These are phyloP conservation scores for Mycena polygramma DNA, from an alignment of 768 basidiomycete species.

Conservation along the genomic window DNA sequence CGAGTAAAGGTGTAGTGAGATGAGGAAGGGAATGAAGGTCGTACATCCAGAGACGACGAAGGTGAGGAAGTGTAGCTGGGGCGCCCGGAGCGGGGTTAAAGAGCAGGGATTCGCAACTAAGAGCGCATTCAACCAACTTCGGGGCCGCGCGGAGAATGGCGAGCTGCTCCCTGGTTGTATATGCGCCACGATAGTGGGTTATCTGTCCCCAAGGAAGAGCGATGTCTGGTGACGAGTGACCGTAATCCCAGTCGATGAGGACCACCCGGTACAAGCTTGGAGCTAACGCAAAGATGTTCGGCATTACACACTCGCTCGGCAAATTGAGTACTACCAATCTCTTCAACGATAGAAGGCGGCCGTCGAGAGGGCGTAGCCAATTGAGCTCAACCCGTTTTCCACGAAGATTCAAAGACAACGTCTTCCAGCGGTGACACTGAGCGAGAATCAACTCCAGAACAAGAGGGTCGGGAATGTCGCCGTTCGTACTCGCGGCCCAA, in stretches of 20 bases:
- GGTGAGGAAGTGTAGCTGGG: not conserved
- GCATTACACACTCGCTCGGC: not conserved
- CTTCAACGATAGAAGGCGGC: not conserved
- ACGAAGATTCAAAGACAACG: not conserved
- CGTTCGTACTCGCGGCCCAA: not conserved
- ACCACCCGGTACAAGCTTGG: not conserved
- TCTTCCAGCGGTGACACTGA: not conserved
- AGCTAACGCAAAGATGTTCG: not conserved
- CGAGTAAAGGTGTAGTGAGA: not conserved
- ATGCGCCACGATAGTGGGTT: not conserved
- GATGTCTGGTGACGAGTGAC: not conserved
- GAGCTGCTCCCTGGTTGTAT: not conserved
- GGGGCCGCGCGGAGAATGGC: not conserved
- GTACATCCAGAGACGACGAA: not conserved
- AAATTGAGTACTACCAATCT: not conserved
- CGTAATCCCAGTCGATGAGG: not conserved
- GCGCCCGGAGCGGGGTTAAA: too few relatives aligned
- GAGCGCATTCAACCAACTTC: too few relatives aligned
- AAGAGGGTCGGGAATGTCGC: not conserved
- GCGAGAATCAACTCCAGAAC: not conserved
- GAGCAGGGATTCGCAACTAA: too few relatives aligned
- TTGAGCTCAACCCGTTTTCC: not conserved
- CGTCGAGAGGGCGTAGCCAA: not conserved
- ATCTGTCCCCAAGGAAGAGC: not conserved
- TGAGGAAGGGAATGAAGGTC: not conserved